phyloP scores from a whole-genome alignment of 1,284 basidiomycete genomes.

The Inonotus hispidus region DNA sequence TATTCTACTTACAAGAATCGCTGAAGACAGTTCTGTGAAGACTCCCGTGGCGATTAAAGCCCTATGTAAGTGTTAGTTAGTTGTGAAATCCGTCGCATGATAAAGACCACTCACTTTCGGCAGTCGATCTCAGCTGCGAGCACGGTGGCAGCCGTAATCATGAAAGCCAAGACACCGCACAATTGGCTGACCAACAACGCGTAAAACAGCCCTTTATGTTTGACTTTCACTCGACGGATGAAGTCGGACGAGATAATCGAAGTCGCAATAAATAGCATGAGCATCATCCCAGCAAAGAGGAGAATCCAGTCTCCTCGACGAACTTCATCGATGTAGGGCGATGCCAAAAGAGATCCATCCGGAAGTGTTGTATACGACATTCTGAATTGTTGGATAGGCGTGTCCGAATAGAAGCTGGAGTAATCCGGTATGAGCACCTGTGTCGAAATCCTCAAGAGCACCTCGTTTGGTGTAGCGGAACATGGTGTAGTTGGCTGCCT shows the following conservation, averaged over 20 bases:
- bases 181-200: constrained; percentile 51
- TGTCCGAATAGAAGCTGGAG: constrained; percentile 36
- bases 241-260: constrained; percentile 48
- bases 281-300: constrained; percentile 43
- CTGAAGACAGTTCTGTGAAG: constrained; percentile 37
- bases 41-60: constrained; percentile 35
- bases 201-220: constrained; percentile 56
- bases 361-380: constrained; percentile 43
- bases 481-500: constrained; percentile 2
- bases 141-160: constrained; percentile 41
- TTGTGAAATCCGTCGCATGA: neutral
- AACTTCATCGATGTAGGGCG: constrained; percentile 41
- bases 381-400: constrained; percentile 39
- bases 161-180: constrained; percentile 41
- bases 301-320: constrained; percentile 39
- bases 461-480: constrained; percentile 29
- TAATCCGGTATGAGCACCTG: constrained; percentile 46
- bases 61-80: constrained; percentile 25
- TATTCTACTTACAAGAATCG: constrained; percentile 38
- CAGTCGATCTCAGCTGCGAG: constrained; percentile 38
- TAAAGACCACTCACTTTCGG: constrained; percentile 30
- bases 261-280: constrained; percentile 50
- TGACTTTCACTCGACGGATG: constrained; percentile 49
- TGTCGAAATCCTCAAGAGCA: constrained; percentile 47
- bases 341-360: constrained; percentile 57